Percentiles rank a stretch among this genome's conserved stretches.
Evolutionary conservation across 805 yeast genomes (phyloP).

Genomic region (Pichia membranifaciens): DNA sequence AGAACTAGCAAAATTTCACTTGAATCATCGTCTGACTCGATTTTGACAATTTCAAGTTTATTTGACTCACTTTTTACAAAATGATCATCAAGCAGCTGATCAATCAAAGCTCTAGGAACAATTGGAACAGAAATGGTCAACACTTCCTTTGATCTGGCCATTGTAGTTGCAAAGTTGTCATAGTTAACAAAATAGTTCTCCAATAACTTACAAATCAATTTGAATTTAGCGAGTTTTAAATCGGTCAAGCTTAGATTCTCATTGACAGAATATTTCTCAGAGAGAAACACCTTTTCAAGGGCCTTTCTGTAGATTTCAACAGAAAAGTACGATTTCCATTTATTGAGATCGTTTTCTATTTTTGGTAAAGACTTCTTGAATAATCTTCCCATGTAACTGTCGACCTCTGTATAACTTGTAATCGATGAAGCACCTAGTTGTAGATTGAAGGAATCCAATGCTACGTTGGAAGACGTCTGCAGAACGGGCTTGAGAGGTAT

Average conservation of each 20-base stretch:
- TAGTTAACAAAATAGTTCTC: conserved; percentile 18
- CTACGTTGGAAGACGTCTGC: background rate
- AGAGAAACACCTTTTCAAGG: conserved; percentile 10
- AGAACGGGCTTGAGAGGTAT: background rate
- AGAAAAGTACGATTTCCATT: conserved; percentile 11
- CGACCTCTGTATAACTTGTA: conserved; percentile 7
- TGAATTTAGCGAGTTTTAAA: conserved; percentile 5
- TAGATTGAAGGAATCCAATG: conserved; percentile 2
- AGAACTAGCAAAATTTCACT: conserved; percentile 21
- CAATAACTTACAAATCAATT: conserved; percentile 13
- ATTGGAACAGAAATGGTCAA: conserved; percentile 12
- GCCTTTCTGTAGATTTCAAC: conserved; percentile 10
- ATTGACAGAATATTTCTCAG: conserved; percentile 2
- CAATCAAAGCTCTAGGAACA: conserved; percentile 16
- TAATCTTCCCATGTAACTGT: conserved; percentile 5
- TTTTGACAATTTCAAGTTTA: conserved; percentile 11
- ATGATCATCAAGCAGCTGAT: conserved; percentile 9
- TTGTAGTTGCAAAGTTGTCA: conserved; percentile 3
- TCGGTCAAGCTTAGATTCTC: conserved; percentile 2
- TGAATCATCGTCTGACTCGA: conserved; percentile 17
- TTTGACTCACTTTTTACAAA: conserved; percentile 11
- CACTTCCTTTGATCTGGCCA: conserved; percentile 7
- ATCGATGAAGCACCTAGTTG: conserved; percentile 13
- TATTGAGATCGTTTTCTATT: conserved; percentile 6
- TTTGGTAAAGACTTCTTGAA: conserved; percentile 8